Base-by-base conservation (phyloP, 2,329 filamentous ascomycete species). In the Diaporthe sp. region DNA sequence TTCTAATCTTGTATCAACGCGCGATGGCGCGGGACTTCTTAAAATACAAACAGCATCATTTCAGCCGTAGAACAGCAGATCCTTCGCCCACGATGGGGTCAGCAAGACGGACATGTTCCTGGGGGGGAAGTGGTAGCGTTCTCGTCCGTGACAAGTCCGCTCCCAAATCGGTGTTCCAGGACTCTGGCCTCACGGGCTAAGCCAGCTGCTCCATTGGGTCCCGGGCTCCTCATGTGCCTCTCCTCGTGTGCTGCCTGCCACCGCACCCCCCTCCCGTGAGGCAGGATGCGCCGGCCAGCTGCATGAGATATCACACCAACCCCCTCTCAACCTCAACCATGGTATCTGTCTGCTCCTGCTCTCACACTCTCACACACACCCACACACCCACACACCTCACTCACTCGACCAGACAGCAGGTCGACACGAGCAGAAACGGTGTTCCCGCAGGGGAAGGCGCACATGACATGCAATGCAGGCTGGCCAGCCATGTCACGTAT, bases 401-500 rank as follows among this genome's bases (percentile, higher is more conserved):
- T 2, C 45, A 9, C 19, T 40, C 57, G 25, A 12, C 13, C 42
- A 52, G 61, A 60, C 5, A 52, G n/a, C 45, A 68, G 40, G 45
- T 54, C 15, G n/a, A 54, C 64, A 54, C 52, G 52, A 57, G 28
- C 67, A 68, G 64, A 40, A 33, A 58, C 52, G 50, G 40, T 58
- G 67, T 60, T 28, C 54, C 47, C 45, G 33, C 47, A 68, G 61
- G 45, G 2, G 47, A n/a, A 38, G 25, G n/a, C 47, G 47, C 47
- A 68, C 40, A 47, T 28, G 55, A 58, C 42, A 68, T 72, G 61
- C 70, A 57, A 55, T 50, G 55, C 61, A 10, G 61, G 17, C 54
- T 73, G 73, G n/a, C n/a, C n/a, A n/a, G n/a, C 70, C 30, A 73
- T 73, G 71, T 57, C 55, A 70, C 54, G 71, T 66, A 52, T 55